phyloP scores from a whole-genome alignment of 1,284 basidiomycete species.

The Ustilago vetiveriae region DNA sequence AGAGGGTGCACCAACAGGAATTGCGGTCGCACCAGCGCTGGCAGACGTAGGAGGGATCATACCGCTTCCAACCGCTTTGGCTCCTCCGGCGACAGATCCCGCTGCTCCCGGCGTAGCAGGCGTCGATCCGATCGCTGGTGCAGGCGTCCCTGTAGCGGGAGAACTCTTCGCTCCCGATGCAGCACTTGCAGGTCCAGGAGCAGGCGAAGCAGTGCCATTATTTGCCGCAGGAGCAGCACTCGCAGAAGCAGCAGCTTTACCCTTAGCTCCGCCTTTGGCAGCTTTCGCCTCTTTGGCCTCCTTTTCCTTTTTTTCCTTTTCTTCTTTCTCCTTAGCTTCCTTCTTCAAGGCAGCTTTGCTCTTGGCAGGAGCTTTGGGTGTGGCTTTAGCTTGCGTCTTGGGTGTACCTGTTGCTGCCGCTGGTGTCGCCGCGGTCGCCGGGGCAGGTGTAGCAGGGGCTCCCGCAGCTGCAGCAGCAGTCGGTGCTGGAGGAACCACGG shows the following conservation, averaged over 20 bases:
- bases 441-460: constrained; percentile 1
- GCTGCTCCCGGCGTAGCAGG: constrained; percentile 7
- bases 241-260: constrained; percentile 12
- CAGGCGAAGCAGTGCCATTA: constrained; percentile 17
- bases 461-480: constrained; percentile 8
- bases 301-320: constrained; percentile 37
- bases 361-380: constrained; percentile 33
- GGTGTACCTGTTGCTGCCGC: constrained; percentile 9
- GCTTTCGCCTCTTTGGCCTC: constrained; percentile 29
- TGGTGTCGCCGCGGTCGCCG: neutral
- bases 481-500: constrained; percentile 14
- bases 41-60: neutral
- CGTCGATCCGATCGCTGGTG: neutral
- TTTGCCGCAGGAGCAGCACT: constrained; percentile 5
- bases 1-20: neutral
- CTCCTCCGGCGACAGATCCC: neutral
- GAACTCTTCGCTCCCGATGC: constrained; percentile 10
- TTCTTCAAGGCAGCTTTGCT: constrained; percentile 36
- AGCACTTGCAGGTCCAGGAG: constrained; percentile 16
- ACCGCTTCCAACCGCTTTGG: neutral
- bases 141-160: constrained; percentile 5
- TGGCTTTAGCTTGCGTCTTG: constrained; percentile 24
- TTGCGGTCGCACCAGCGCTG: neutral
- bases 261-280: constrained; percentile 14
- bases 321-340: constrained; percentile 35